These are phyloP conservation scores for Phascolomyces articulosus DNA, from an alignment of 371 early-diverging fungal species.

Conservation along the genomic window DNA sequence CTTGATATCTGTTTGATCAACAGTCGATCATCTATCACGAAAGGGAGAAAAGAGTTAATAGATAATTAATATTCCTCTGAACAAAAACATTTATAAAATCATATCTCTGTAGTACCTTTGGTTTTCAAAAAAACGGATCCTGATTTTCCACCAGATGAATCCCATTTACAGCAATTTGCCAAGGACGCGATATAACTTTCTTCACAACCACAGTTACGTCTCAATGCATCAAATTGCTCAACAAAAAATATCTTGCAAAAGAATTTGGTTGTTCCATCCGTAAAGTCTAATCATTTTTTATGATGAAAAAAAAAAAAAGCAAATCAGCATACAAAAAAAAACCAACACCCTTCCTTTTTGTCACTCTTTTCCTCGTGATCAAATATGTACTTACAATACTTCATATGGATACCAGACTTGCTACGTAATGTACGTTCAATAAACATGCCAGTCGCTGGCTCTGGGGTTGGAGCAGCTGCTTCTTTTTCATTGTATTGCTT, in stretches of 20 bases:
- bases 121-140: constrained; percentile 94
- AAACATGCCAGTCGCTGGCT: constrained; percentile 31
- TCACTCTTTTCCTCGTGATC: constrained; percentile 9
- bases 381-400: constrained; percentile 57
- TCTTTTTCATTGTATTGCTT: background rate
- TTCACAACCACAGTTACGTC: constrained; percentile 85
- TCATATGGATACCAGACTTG: constrained; percentile 67
- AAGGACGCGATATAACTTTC: constrained; percentile 85
- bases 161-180: constrained; percentile 86
- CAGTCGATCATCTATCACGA: constrained; percentile 84
- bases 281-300: constrained; percentile 50
- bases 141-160: constrained; percentile 91
- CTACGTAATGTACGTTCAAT: constrained; percentile 64
- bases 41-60: too few relatives aligned
- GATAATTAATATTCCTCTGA: too few relatives aligned
- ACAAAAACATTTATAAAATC: too few relatives aligned
- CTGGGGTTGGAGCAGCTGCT: background rate
- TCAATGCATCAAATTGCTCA: constrained; percentile 92
- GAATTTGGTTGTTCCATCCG: constrained; percentile 77
- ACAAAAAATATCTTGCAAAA: constrained; percentile 92
- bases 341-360: too few relatives aligned
- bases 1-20: constrained; percentile 92
- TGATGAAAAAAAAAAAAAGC: too few relatives aligned
- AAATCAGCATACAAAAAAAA: too few relatives aligned
- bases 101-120: constrained; percentile 28